A percentile compares a stretch with the other conserved stretches of the same genome.
Evolutionary conservation across 805 yeast genomes (phyloP).

Genomic region (Candida easanensis): DNA sequence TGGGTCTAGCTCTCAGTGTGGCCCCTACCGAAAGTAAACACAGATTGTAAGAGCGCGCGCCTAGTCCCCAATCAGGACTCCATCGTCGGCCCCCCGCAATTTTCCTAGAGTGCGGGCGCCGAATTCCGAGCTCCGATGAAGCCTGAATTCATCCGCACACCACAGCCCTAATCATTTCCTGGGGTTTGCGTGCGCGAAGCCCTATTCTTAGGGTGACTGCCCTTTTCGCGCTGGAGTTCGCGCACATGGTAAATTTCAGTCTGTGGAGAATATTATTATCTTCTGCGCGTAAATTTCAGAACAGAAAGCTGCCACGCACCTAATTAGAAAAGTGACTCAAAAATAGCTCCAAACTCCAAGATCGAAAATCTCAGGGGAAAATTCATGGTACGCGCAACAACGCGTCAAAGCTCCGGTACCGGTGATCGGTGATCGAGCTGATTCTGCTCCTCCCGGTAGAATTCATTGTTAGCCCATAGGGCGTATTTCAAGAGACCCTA

Average conservation of each 20-base stretch:
- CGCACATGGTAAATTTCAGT: constrained; percentile 5
- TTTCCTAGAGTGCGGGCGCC: background rate
- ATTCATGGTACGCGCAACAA: too few species aligned
- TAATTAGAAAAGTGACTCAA: too few species aligned
- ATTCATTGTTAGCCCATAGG: too few species aligned
- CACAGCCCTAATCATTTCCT: constrained; percentile 3
- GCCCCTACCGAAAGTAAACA: too few species aligned
- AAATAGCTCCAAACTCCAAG: too few species aligned
- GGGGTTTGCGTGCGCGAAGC: background rate
- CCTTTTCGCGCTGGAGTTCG: background rate
- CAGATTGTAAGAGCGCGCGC: background rate
- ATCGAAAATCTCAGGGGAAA: too few species aligned
- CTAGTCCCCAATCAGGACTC: too few species aligned
- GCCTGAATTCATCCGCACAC: constrained; percentile 8
- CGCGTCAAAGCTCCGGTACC: too few species aligned
- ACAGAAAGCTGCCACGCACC: background rate
- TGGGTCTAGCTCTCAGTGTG: background rate
- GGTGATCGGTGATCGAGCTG: too few species aligned
- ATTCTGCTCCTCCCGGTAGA: too few species aligned
- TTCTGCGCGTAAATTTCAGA: background rate
- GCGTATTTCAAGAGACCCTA: too few species aligned
- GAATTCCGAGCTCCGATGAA: background rate
- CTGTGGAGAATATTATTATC: background rate
- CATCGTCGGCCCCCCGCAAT: too few species aligned
- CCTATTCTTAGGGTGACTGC: constrained; percentile 2